Evolutionary conservation across 2,329 filamentous ascomycete genomes (phyloP).

Genomic region (Stemphylium vesicarium): DNA sequence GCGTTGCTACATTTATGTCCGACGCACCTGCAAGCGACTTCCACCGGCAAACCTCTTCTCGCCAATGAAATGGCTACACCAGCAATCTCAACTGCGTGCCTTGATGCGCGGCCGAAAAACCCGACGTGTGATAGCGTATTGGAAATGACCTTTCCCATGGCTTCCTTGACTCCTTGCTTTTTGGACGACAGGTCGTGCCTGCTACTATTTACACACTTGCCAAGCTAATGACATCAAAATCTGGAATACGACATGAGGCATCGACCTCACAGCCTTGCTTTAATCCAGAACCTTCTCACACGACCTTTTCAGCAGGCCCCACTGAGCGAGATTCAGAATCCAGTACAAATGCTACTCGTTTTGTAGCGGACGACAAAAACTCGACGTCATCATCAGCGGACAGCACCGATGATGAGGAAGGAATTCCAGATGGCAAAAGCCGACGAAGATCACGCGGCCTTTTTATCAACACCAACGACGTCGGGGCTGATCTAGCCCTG

Average conservation of each 20-base stretch:
- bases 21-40: constrained; percentile 4
- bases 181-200: not conserved
- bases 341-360: not conserved
- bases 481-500: constrained; percentile 21
- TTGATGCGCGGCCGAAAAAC: not conserved
- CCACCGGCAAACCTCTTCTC: not conserved
- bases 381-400: not conserved
- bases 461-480: constrained; percentile 26
- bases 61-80: not conserved
- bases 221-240: not conserved
- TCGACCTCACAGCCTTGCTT: not conserved
- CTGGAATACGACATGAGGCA: not conserved
- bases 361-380: not conserved
- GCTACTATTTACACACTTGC: not conserved
- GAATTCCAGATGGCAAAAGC: not conserved
- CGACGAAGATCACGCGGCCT: constrained; percentile 17
- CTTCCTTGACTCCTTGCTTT: not conserved
- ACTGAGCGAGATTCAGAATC: not conserved
- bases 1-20: constrained; percentile 3
- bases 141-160: not conserved
- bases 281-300: not conserved
- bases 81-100: not conserved
- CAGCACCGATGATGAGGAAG: constrained; percentile 5
- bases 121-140: not conserved
- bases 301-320: not conserved